Evolutionary conservation across 176 grass and related monocot species (phyloP).

Genomic region (Puya raimondii): DNA sequence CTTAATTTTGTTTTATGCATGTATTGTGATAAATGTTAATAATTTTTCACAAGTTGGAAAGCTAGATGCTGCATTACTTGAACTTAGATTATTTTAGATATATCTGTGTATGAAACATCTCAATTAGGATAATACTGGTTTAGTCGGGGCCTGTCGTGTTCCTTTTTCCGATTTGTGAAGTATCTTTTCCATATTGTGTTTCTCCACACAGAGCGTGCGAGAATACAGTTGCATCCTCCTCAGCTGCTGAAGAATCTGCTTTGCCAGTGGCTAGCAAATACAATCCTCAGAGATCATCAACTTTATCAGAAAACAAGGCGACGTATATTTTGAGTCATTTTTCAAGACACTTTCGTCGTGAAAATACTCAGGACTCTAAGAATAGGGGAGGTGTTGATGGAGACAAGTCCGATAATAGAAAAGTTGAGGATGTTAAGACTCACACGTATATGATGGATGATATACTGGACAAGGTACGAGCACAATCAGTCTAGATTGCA

Average conservation of each 20-base stretch:
- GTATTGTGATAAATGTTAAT: no score
- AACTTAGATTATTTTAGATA: no score
- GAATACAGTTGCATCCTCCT: constrained; percentile 11
- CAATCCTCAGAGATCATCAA: constrained; percentile 16
- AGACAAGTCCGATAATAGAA: constrained; percentile 30
- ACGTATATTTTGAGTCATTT: constrained; percentile 30
- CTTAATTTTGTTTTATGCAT: no score
- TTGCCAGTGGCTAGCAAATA: constrained; percentile 2
- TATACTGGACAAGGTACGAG: constrained; percentile 71
- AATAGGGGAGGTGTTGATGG: constrained; percentile 16
- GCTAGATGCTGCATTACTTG: no score
- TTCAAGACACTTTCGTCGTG: constrained; percentile 29
- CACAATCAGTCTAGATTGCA: no score
- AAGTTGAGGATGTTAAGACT: constrained; percentile 49
- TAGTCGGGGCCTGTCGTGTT: no score
- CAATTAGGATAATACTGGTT: no score
- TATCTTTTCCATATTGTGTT: neutral
- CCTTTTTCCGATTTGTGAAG: no score
- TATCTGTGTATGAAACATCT: no score
- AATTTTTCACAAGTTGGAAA: no score
- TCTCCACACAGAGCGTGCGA: constrained; percentile 19
- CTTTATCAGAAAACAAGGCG: constrained; percentile 39
- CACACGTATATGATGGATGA: constrained; percentile 92
- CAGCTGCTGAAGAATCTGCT: constrained; percentile 5
- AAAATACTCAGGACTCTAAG: constrained; percentile 16